Base-by-base conservation (phyloP, 257 asterid species). In the Lycium ferocissimum region DNA sequence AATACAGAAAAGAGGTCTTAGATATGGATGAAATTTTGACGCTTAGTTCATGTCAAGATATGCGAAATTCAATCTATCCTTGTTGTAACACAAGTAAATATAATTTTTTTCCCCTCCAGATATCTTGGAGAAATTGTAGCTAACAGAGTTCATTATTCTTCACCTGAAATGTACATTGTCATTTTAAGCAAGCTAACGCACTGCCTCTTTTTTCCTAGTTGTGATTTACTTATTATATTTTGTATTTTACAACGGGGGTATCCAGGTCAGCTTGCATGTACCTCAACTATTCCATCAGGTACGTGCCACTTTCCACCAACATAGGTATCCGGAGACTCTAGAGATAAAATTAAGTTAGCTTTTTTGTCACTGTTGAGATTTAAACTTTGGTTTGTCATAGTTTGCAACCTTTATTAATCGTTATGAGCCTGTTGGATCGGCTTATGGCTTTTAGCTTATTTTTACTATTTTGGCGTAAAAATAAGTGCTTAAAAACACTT, bases 1-100 rank as follows among this genome's bases (percentile, higher is more conserved):
- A 26, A 26, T 7, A 13, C 14, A 76, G 82, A 76, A 54, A 78
- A 78, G 65, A 14, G 49, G 66, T 78, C 33, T 33, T 17, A 78
- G 65, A 33, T 78, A 17, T 78, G 26, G 47, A 53, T 78, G 82
- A 54, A 54, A 53, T 78, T 78, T 78, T 8, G 49, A 78, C 65
- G 15, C 82, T 26, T 78, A 78, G 82, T 9, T 53, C 15, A 78
- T 33, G 66, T 51, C 82, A 53, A 53, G 17, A 53, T 33, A 26
- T 17, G 66, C 47, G 53, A 53, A 78, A 15, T 78, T 15, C 10
- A 35, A 6, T 78, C 0, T 15, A 5, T 54, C 54, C 82, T 14
- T 78, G 66, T 53, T 53, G 40, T 33, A 4, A 26, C 66, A 59
- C 2, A 2, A 59, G 22, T n/a, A 59, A 59, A 17, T 59, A 11